phyloP scores from a whole-genome alignment of 352 stramenopile genomes.

The Pythium dissotocum region DNA sequence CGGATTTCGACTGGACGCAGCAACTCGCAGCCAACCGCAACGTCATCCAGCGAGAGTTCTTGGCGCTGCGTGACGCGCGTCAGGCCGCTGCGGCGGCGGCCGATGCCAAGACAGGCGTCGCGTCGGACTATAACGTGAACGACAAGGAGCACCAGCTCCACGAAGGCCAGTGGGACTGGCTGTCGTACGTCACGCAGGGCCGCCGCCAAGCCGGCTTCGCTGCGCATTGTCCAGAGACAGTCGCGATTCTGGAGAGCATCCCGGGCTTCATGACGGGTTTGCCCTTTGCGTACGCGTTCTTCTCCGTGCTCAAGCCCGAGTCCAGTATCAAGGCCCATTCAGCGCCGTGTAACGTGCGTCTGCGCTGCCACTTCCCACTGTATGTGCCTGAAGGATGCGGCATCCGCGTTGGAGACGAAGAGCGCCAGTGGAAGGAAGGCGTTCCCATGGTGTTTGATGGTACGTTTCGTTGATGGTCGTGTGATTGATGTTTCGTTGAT shows the following conservation, averaged over 20 bases:
- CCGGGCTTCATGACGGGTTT: conserved; percentile 85
- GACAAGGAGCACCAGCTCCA: conserved; percentile 80
- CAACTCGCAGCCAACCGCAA: conserved; percentile 61
- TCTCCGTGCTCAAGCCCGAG: conserved; percentile 92
- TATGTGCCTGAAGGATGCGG: conserved; percentile 88
- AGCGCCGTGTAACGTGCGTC: conserved; percentile 94
- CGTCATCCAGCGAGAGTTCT: conserved; percentile 60
- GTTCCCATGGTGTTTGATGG: conserved; percentile 83
- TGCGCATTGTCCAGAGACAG: conserved; percentile 59
- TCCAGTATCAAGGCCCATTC: conserved; percentile 92
- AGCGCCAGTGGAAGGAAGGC: conserved; percentile 74
- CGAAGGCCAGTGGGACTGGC: conserved; percentile 94
- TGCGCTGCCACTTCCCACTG: conserved; percentile 95
- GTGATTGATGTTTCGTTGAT: background rate
- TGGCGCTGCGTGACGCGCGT: conserved; percentile 47
- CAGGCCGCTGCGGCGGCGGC: background rate
- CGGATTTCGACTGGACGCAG: conserved; percentile 56
- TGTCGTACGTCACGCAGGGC: conserved; percentile 79
- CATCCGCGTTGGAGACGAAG: conserved; percentile 91
- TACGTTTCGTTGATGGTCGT: too few relatives aligned
- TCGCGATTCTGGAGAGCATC: conserved; percentile 73
- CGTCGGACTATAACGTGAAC: conserved; percentile 62
- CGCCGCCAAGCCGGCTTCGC: conserved; percentile 67
- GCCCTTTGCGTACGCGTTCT: conserved; percentile 96
- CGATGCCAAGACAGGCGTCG: background rate